These are phyloP conservation scores for Phytophthora citrophthora DNA, from an alignment of 352 stramenopile genomes.

Conservation along the genomic window DNA sequence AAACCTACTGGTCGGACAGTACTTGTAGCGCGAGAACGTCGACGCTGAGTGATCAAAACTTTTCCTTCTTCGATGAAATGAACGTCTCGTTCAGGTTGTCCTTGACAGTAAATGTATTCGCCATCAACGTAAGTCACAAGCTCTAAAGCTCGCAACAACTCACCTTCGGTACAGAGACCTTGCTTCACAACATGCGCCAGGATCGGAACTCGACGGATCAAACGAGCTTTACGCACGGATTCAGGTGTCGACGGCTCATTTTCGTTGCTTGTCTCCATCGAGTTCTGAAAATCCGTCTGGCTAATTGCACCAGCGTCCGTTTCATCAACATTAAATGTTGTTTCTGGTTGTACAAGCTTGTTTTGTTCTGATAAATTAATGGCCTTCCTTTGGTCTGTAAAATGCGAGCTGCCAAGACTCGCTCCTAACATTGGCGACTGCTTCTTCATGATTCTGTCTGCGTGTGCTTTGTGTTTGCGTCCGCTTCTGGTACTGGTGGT, in stretches of 20 bases:
- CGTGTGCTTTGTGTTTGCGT: conserved; percentile 16
- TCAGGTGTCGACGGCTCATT: conserved; percentile 12
- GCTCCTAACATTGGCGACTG: conserved; percentile 21
- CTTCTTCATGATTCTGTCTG: conserved; percentile 31
- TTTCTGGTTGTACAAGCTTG: conserved; percentile 14
- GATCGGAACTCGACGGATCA: conserved; percentile 60
- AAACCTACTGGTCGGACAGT: conserved; percentile 14
- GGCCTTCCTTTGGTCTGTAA: conserved; percentile 18
- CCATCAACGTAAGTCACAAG: conserved; percentile 48
- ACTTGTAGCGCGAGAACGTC: conserved; percentile 30
- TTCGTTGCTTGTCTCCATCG: conserved; percentile 24
- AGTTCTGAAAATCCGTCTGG: no score
- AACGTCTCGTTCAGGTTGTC: conserved; percentile 57
- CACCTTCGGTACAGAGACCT: conserved; percentile 50
- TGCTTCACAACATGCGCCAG: conserved; percentile 54
- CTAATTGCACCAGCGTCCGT: conserved; percentile 10
- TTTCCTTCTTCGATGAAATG: conserved; percentile 79
- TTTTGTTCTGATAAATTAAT: conserved; percentile 42
- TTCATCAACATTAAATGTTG: conserved; percentile 5
- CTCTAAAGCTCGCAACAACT: conserved; percentile 46
- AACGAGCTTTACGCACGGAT: conserved; percentile 51
- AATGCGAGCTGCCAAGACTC: conserved; percentile 12
- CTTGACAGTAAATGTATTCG: conserved; percentile 75
- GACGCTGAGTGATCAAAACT: conserved; percentile 70
- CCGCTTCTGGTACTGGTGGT: not conserved